phyloP scores from a whole-genome alignment of 1,284 basidiomycete species.

The Athelia sp. region DNA sequence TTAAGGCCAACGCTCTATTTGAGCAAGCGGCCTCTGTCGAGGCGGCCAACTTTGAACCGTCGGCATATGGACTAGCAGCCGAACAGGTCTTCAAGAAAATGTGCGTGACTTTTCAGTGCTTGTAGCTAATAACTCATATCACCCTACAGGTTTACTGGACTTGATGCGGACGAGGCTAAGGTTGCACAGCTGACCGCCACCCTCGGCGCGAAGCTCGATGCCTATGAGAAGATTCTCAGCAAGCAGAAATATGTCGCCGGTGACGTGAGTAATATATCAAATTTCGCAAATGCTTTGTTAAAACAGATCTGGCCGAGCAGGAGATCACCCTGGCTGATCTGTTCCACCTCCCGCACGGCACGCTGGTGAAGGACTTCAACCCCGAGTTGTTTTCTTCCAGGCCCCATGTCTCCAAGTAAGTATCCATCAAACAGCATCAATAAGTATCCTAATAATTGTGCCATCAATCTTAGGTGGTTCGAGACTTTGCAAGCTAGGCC shows the following conservation, averaged over 20 bases:
- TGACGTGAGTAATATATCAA: constrained; percentile 27
- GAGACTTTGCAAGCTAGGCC: too few relatives aligned
- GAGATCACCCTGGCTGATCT: constrained; percentile 17
- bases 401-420: constrained; percentile 1
- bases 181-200: constrained; percentile 17
- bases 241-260: constrained; percentile 45
- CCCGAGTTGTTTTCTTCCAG: background rate
- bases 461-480: too few relatives aligned
- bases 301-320: constrained; percentile 6
- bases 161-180: constrained; percentile 18
- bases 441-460: too few relatives aligned
- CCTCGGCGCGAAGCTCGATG: constrained; percentile 32
- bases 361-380: constrained; percentile 25
- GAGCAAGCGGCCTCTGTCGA: constrained; percentile 41
- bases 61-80: constrained; percentile 21
- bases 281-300: too few relatives aligned
- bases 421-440: too few relatives aligned
- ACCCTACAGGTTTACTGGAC: constrained; percentile 4
- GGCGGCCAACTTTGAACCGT: constrained; percentile 32
- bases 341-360: constrained; percentile 24
- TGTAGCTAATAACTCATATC: too few relatives aligned
- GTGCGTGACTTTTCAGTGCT: too few relatives aligned
- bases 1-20: constrained; percentile 30
- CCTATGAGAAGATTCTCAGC: constrained; percentile 39
- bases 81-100: constrained; percentile 21